Base-by-base conservation (phyloP, 148 eudicot genomes). In the Rhododendron molle region DNA sequence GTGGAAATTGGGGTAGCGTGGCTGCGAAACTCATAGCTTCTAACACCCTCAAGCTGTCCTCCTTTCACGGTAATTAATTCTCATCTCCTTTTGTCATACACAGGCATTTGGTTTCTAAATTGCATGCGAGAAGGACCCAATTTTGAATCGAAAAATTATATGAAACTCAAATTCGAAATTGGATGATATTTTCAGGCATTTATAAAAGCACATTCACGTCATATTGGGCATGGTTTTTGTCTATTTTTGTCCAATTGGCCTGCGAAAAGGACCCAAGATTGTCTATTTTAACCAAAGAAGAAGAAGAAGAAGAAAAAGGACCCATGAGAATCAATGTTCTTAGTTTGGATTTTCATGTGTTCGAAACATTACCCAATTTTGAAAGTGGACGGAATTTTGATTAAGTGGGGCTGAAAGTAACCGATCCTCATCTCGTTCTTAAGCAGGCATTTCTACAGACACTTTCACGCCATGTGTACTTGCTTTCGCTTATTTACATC, bases 1-100 rank as follows among this genome's bases (percentile, higher is more conserved):
- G 99, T 86, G 99, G 99, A 40, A 97, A 95, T 90, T 97, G 99
- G 99, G 99, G 99, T 0, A 92, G 98, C 84, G 99, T 97, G 69
- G 98, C 98, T 23, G 95, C 98, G 71, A 97, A 97, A 88, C 96
- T 97, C 84, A 91, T 97, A 85, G 99, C 99, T 12, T 92, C 96
- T 82, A 97, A 97, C 86, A 91, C 98, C 38, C 87, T 92, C 38
- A 90, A 90, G 11, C 88, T 92, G 30, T 12, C 50, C 78, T 85
- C 90, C 78, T 93, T 97, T 71, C 94, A 94, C 82, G 98, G 99
- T 96, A 72, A 54, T 81, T 96, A 72, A 54, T 81, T 83, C 18
- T 47, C 47, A 12, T 80, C 77, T 43, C 52, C 28, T 58, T 4
- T 78, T 12, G 13, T 58, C 7, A 14, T 78, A 23, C 65, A 20